Evolutionary conservation across 192 early-diverging fungal species (phyloP), one percentile per base, ranked within the genome.

Genomic region (Chytriomyces hyalinus): DNA sequence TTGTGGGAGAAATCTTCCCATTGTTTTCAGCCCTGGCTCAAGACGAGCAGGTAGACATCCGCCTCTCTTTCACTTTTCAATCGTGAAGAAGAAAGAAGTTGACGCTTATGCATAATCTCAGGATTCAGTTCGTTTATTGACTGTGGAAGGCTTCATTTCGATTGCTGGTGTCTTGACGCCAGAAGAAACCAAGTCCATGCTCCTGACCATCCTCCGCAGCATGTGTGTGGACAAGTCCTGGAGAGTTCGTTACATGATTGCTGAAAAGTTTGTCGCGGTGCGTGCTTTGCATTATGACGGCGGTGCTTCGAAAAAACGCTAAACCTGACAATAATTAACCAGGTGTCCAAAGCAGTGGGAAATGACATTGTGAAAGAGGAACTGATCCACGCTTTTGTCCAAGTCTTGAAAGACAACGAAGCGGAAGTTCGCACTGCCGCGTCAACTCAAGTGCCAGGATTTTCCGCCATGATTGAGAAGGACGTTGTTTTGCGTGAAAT

Each of bases 241-340:
- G 98, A 91, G 98, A 75, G 97, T 99, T 61, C 86, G 97, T 67
- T 99, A 98, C 81, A 98, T 98, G 95, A 93, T 97, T 85, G 98
- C 98, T 3, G 94, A 96, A 76, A 98, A 98, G 85, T 98, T 96
- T 91, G 94, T 97, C 63, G 90, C 93, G 78, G 92, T 97, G 50
- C 36, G 59, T 26, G 26, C 74, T 67, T 64, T 65, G 45, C 53
- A 3, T 49, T 36, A 4, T 36, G 36, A 36, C 1, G 36, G 49
- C 59, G 36, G 28, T 70, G 17, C n/a, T 20, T 70, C 49, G 49
- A 70, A 62, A 20, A 17, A 48, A 70, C 20, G 64, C n/a, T 36
- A 26, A 28, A n/a, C 9, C 24, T 5, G 11, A 24, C 46, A 66
- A 36, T 44, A 47, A 65, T 76, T 53, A 60, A 45, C 22, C 80